Conservation (phyloP, 495 filamentous ascomycete genomes). For the Penicillium nucicola region DNA sequence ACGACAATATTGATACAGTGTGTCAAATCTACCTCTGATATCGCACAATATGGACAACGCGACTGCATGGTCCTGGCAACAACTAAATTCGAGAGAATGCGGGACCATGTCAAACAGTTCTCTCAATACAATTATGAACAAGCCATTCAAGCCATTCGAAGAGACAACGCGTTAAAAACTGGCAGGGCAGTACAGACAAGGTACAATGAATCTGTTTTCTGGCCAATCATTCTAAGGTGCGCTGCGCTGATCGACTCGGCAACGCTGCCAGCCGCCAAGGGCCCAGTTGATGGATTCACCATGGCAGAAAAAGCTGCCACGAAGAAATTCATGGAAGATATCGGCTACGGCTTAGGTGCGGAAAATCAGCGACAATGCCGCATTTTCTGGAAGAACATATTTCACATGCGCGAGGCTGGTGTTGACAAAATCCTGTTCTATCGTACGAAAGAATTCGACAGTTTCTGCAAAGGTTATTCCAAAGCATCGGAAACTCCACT, state of each 20-base stretch:
- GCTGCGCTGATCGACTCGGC: constrained; percentile 13
- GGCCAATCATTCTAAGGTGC: constrained; percentile 18
- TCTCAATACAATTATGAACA: constrained; percentile 9
- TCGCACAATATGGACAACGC: constrained; percentile 7
- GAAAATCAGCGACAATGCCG: constrained; percentile 18
- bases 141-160: constrained; percentile 7
- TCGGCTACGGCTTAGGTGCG: constrained; percentile 9
- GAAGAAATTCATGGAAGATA: constrained; percentile 18
- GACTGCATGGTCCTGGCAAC: background rate
- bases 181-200: constrained; percentile 10
- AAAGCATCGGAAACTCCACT: constrained; percentile 8
- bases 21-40: constrained; percentile 1
- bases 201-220: constrained; percentile 17
- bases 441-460: constrained; percentile 19
- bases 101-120: constrained; percentile 5
- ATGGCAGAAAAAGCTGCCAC: constrained; percentile 23
- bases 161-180: constrained; percentile 10
- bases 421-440: constrained; percentile 18
- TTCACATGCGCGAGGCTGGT: constrained; percentile 15
- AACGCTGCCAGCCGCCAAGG: constrained; percentile 13
- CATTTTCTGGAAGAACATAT: constrained; percentile 19
- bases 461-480: constrained; percentile 14
- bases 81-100: constrained; percentile 9
- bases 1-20: too few species aligned
- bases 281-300: constrained; percentile 19